Base-by-base conservation (phyloP, 805 yeast genomes). In the Naumovozyma baii region DNA sequence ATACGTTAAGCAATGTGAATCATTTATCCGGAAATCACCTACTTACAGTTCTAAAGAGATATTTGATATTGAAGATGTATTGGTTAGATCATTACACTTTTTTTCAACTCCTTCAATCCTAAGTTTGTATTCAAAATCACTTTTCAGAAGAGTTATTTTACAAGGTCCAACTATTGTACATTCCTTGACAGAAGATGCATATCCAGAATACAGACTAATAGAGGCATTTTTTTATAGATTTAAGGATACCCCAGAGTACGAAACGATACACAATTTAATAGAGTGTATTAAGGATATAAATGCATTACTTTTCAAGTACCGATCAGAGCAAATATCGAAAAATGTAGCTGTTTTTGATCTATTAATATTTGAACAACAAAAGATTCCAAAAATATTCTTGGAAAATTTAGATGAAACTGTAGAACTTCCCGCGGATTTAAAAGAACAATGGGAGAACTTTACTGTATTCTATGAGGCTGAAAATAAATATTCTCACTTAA, bases 351-450 rank as follows among this genome's bases (percentile, higher is more conserved):
- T 16, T 22, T 22, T 22, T 22, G 26, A 33, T 8, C 54, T 58
- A 3, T 32, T 57, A 25, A 26, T 55, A 3, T 48, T 57, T 20
- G 51, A 55, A 14, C 46, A 43, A 26, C 47, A 40, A n/a, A 48
- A 47, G 18, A 42, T 54, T 5, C 56, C 61, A 8, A 9, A 18
- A 0, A 14, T 35, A 4, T 55, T 46, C 34, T 49, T 47, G 18
- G 43, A 43, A 9, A 39, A 22, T 7, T 29, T 33, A 14, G 20
- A 38, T 7, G 46, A 40, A 20, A 15, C 22, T 1, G 18, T 41
- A 9, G 37, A 18, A 12, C 29, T 59, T 32, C 61, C 63, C 0
- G 18, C 30, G 10, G 42, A 43, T 10, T 39, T 59, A 33, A 37
- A 42, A 16, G 41, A 33, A 2, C 16, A 34, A 13, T 54, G 61